Base-by-base conservation (phyloP, 129 eudicot genomes). In the Oenanthe sinensis region DNA sequence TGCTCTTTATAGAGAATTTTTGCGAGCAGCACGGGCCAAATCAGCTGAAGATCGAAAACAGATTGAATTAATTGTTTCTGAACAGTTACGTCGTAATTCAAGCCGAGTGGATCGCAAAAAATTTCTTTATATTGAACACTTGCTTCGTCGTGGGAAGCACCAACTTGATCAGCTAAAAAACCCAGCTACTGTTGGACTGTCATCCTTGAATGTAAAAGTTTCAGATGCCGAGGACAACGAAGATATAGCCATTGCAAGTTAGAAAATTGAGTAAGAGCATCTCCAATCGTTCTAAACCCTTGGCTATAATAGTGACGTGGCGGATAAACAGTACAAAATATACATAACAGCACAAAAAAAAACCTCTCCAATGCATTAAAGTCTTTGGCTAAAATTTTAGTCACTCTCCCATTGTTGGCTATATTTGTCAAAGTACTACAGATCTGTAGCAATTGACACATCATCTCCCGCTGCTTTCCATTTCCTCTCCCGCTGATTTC, bases 161-260 rank as follows among this genome's bases (percentile, higher is more conserved):
- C 98, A 93, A 77, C 90, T 93, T 58, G 98, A 93, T 85, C 98
- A 91, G 83, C 93, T 93, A 37, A 93, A 89, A 74, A 93, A 87
- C 28, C 91, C 90, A 36, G 90, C 83, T 80, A 89, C 88, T 69
- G 92, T 91, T 74, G 85, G 94, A 79, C 81, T 93, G 77, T 84
- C 96, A 37, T 87, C 91, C 49, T 74, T 90, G 60, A 78, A 82
- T 76, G 88, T 81, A 55, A 74, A 81, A 26, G 28, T 63, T 19
- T 77, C 88, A 17, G 77, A 85, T 75, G 52, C 81, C 63, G 78
- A 75, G 76, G 40, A 65, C 71, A 75, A 22, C 36, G 84, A 81
- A 83, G 65, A 58, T 33, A 33, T 1, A 33, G 36, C 36, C 36
- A 33, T 33, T n/a, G 36, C 36, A 33, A 33, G 30, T 60, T 60